These are phyloP conservation scores for Cucurbita pepo DNA, from an alignment of 306 rosid genomes.

Conservation along the genomic window DNA sequence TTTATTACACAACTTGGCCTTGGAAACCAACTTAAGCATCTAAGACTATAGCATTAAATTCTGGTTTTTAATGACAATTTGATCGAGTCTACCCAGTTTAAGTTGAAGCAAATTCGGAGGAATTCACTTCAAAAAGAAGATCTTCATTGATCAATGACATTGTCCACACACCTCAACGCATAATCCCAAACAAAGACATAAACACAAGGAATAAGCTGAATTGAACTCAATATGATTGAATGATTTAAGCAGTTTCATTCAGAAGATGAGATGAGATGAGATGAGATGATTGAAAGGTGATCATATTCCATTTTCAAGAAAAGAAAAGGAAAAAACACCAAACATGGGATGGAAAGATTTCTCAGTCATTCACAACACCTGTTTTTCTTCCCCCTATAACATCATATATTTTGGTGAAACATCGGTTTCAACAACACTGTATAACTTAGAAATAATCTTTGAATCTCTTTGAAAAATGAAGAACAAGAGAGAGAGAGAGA, in stretches of 20 bases:
- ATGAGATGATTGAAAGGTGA: neutral
- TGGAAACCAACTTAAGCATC: neutral
- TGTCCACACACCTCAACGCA: neutral
- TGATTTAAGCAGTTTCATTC: neutral
- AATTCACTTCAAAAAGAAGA: too few species aligned
- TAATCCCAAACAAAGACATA: neutral
- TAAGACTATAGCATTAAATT: neutral
- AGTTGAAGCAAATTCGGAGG: too few species aligned
- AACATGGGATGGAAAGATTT: constrained; percentile 4
- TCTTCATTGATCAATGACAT: neutral
- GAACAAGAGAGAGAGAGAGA: neutral
- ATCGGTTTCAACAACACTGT: neutral
- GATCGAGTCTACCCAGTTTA: too few species aligned
- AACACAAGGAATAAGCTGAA: neutral
- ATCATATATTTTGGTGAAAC: constrained; percentile 6
- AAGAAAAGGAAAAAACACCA: neutral
- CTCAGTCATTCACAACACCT: constrained; percentile 4
- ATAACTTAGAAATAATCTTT: constrained; percentile 6
- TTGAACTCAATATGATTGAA: neutral
- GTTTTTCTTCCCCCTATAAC: neutral
- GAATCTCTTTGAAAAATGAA: neutral
- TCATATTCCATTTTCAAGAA: neutral
- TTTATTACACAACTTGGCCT: neutral
- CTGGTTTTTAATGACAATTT: neutral
- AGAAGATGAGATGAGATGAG: neutral